These are phyloP conservation scores for Chaetomium tenue DNA, from an alignment of 495 filamentous ascomycete genomes.

Conservation along the genomic window DNA sequence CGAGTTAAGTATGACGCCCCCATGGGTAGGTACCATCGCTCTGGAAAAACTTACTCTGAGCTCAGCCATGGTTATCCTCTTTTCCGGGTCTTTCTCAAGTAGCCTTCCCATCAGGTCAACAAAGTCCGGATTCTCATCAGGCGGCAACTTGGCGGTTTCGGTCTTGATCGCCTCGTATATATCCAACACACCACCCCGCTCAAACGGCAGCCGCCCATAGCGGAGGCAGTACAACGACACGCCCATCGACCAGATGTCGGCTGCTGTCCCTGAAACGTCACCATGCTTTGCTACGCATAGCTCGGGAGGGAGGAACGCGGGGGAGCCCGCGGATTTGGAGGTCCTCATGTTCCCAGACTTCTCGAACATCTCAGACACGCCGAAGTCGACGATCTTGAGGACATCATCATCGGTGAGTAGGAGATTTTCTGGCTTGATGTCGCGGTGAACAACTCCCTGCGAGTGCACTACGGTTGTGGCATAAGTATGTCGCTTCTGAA, in stretches of 20 bases:
- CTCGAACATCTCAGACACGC: slow-evolving; percentile 97
- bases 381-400: slow-evolving; percentile 96
- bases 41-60: slow-evolving; percentile 61
- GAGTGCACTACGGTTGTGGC: slow-evolving; percentile 62
- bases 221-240: slow-evolving; percentile 89
- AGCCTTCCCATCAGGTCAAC: slow-evolving; percentile 65
- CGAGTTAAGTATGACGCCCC: neutral
- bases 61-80: slow-evolving; percentile 76
- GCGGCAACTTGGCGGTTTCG: slow-evolving; percentile 53
- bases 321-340: slow-evolving; percentile 90
- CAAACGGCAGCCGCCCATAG: slow-evolving; percentile 85
- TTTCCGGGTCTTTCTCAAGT: slow-evolving; percentile 72
- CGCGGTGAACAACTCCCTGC: slow-evolving; percentile 92
- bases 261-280: slow-evolving; percentile 81
- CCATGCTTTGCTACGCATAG: slow-evolving; percentile 87
- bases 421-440: slow-evolving; percentile 98
- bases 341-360: slow-evolving; percentile 87
- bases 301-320: slow-evolving; percentile 92
- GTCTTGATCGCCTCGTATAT: slow-evolving; percentile 84
- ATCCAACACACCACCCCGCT: slow-evolving; percentile 71
- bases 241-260: slow-evolving; percentile 99
- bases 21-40: neutral
- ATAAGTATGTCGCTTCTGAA: neutral
- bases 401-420: slow-evolving; percentile 86
- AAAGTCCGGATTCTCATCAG: slow-evolving; percentile 59